Evolutionary conservation across 129 eudicot genomes (phyloP).

Genomic region (Saussurea involucrata): DNA sequence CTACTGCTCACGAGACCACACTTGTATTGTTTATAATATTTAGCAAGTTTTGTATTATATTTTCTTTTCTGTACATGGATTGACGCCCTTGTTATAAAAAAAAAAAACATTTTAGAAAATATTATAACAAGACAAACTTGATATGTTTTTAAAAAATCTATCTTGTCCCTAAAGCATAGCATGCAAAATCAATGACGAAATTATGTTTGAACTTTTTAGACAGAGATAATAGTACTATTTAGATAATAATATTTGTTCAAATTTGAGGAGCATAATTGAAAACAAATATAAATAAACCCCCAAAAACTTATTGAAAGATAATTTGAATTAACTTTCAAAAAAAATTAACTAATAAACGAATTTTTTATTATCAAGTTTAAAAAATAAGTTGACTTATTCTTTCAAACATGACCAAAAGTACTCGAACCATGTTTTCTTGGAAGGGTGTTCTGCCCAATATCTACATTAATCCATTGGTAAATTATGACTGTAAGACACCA

Average conservation of each 20-base stretch:
- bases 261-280: not conserved
- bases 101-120: not conserved
- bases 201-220: not conserved
- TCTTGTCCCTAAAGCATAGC: not conserved
- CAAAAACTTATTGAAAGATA: too few species aligned
- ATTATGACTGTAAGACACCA: too few species aligned
- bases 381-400: too few species aligned
- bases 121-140: constrained; percentile 11
- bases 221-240: not conserved
- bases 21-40: not conserved
- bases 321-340: too few species aligned
- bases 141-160: not conserved
- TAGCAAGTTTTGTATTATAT: not conserved
- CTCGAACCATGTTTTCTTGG: too few species aligned
- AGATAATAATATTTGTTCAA: not conserved
- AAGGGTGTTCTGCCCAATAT: too few species aligned
- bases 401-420: too few species aligned
- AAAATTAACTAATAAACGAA: too few species aligned
- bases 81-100: not conserved
- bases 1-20: constrained; percentile 20
- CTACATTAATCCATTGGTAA: too few species aligned
- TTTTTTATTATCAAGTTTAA: too few species aligned
- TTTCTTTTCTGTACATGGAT: not conserved
- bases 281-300: too few species aligned
- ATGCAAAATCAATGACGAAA: not conserved